Percentiles rank a stretch among this genome's conserved stretches.
phyloP scores from a whole-genome alignment of 805 yeast genomes.

The Sugiyamaella americana region DNA sequence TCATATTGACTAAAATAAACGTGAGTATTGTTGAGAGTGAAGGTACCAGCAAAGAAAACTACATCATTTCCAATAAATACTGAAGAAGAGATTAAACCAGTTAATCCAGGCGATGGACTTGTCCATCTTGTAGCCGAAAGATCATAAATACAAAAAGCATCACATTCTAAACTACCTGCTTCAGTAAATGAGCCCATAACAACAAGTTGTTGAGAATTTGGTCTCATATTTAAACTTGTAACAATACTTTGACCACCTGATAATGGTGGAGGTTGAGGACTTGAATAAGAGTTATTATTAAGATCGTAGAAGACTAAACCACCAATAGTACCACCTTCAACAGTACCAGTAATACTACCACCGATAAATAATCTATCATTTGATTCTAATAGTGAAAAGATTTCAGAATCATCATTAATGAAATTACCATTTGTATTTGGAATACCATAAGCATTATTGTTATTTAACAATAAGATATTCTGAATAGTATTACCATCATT shows the following conservation, averaged over 20 bases:
- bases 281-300: slow-evolving; percentile 36
- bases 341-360: slow-evolving; percentile 29
- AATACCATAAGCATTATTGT: slow-evolving; percentile 22
- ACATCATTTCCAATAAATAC: slow-evolving; percentile 39
- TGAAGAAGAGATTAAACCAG: slow-evolving; percentile 53
- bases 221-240: slow-evolving; percentile 37
- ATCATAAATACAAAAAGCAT: slow-evolving; percentile 61
- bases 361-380: slow-evolving; percentile 27
- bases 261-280: slow-evolving; percentile 44
- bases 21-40: slow-evolving; percentile 36
- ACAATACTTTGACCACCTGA: slow-evolving; percentile 39
- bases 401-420: slow-evolving; percentile 14
- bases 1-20: slow-evolving; percentile 50
- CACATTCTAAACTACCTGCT: slow-evolving; percentile 54
- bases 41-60: slow-evolving; percentile 49
- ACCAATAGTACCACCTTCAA: slow-evolving; percentile 23
- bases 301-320: slow-evolving; percentile 54
- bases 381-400: slow-evolving; percentile 25
- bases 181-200: slow-evolving; percentile 69
- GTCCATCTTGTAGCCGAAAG: slow-evolving; percentile 50
- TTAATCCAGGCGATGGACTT: slow-evolving; percentile 34
- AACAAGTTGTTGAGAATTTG: slow-evolving; percentile 40
- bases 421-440: slow-evolving; percentile 11
- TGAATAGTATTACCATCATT: slow-evolving; percentile 25
- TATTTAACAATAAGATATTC: slow-evolving; percentile 29